Percentiles rank a stretch among this genome's conserved stretches.
Evolutionary conservation across 352 stramenopile species (phyloP).

Genomic region (Phytophthora chlamydospora): DNA sequence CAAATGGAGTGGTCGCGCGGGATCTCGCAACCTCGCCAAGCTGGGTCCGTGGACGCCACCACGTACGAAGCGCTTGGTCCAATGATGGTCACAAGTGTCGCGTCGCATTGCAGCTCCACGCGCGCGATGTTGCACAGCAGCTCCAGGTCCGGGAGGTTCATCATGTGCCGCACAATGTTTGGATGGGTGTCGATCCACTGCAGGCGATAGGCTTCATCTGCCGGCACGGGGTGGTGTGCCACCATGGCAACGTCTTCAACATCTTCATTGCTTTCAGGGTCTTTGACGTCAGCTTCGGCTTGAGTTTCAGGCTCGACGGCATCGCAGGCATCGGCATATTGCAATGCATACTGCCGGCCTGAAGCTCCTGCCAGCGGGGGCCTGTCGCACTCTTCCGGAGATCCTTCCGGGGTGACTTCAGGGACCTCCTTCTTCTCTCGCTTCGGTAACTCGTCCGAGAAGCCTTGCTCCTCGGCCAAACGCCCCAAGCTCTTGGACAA

Average conservation of each 20-base stretch:
- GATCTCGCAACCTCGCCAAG: constrained; percentile 34
- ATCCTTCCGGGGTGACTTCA: constrained; percentile 12
- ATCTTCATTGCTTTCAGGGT: constrained; percentile 2
- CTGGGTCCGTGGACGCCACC: constrained; percentile 46
- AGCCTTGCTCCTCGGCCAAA: constrained; percentile 27
- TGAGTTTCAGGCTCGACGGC: constrained; percentile 1
- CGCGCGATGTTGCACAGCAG: constrained; percentile 63
- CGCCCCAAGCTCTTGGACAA: constrained; percentile 23
- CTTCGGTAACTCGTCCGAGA: constrained; percentile 19
- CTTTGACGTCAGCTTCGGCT: not conserved
- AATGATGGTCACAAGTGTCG: constrained; percentile 56
- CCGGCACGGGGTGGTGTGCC: constrained; percentile 42
- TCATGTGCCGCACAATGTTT: constrained; percentile 46
- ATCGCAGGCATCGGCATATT: constrained; percentile 23
- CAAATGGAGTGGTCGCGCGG: constrained; percentile 64
- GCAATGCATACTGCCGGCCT: constrained; percentile 47
- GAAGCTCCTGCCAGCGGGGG: constrained; percentile 31
- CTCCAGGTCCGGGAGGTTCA: constrained; percentile 62
- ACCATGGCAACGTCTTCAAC: constrained; percentile 17
- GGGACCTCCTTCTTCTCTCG: constrained; percentile 1
- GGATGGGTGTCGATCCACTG: constrained; percentile 40
- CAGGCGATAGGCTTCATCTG: constrained; percentile 47
- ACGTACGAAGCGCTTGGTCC: constrained; percentile 43
- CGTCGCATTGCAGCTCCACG: constrained; percentile 54
- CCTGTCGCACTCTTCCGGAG: constrained; percentile 10